Base-by-base conservation (phyloP, 768 basidiomycete genomes). In the Mycena olivaceomarginata region DNA sequence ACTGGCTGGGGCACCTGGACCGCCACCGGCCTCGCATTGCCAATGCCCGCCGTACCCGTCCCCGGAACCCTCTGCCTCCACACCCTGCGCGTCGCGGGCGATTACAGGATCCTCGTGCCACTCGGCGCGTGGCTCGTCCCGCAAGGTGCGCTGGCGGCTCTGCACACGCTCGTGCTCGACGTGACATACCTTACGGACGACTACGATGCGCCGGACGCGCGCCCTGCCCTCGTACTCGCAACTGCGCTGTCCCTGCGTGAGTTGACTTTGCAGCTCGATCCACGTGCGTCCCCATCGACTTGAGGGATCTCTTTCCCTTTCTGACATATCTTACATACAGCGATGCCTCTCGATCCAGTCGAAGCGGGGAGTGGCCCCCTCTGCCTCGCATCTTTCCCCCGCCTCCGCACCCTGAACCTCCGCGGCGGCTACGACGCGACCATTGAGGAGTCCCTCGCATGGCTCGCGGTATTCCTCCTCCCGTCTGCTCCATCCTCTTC, bases 101-200 rank as follows among this genome's bases (percentile, higher is more conserved):
- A 79, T 63, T 67, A 62, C 62, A 70, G 70, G 43, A 59, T 74
- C 22, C 72, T 79, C 41, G 18, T 20, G 0, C 78, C 78, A 1
- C 74, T 79, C 39, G 39, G 41, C 8, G 56, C 40, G 18, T 79
- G 78, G 78, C 75, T 79, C 15, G 37, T 79, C 25, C 75, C 75
- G 8, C 51, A 65, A 16, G 62, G 48, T 25, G 53, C 66, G 18
- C 68, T 76, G 22, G 45, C 12, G n/a, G 41, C n/a, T 11, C 43
- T 79, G 40, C 62, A 66, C 18, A 69, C 67, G 10, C 71, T 79
- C 31, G 67, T 31, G 45, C 63, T 76, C 39, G 68, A 76, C 63
- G 57, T 79, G 0, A 18, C 51, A 10, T 76, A 74, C 48, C 18
- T 76, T 16, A 41, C n/a, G 2, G 53, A 48, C 10, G 77, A 78